Evolutionary conservation across 331 rosid genomes (phyloP), one percentile per base, ranked within the genome.

Genomic region (Phaseolus coccineus): DNA sequence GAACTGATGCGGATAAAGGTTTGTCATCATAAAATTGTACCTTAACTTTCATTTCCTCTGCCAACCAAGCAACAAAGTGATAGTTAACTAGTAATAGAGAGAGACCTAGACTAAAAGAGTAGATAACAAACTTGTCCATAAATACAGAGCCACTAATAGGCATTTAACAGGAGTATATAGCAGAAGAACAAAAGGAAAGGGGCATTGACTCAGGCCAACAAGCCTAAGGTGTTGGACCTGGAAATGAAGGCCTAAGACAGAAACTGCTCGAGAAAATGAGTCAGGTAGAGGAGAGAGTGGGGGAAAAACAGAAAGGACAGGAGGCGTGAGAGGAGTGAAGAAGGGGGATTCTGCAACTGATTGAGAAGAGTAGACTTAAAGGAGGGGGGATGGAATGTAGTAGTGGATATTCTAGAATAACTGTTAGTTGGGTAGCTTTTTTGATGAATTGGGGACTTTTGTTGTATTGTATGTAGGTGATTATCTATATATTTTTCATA

Each of bases 1-100:
- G 99, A 88, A 95, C 93, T 14, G 93, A 70, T 58, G 96, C 97
- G 33, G 97, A 91, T 71, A 93, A 74, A 80, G 99, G 93, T 42
- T 50, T 91, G 57, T 88, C 99, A 30, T 91, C 93, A 76, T 77
- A 95, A 86, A 91, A 76, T 70, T 88, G 93, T 50, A 95, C 89
- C 84, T 74, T 88, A 65, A 93, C 96, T 86, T 85, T 89, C 96
- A 95, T 89, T 82, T 80, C 94, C 83, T 90, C 99, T 92, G 90
- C 68, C 47, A 77, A 87, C 14, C 75, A 61, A 65, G 40, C 28
- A 69, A 73, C 51, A 69, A 77, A 83, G 72, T 61, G 19, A 56
- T 28, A 53, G 69, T n/a, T 82, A 85, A 69, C 59, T 59, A 82
- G 48, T 28, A 53, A 73, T 35, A 46, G 19, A 67, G 64, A 46